phyloP scores from a whole-genome alignment of 129 eudicot genomes.

The Silybum marianum region DNA sequence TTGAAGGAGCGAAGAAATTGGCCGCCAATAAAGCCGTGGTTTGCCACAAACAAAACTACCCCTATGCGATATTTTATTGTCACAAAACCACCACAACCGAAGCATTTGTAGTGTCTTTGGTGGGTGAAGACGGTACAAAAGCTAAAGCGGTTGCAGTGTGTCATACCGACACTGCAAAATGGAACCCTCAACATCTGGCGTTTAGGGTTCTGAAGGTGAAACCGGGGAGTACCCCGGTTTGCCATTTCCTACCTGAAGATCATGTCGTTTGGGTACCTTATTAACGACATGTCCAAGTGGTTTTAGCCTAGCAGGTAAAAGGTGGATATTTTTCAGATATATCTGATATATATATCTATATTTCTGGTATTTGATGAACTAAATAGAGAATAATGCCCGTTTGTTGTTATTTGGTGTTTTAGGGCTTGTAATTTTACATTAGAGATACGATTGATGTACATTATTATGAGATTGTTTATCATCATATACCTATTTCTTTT shows the following conservation, averaged over 20 bases:
- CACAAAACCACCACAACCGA: conserved; percentile 46
- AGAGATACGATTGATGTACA: conserved; percentile 31
- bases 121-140: conserved; percentile 51
- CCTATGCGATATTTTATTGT: conserved; percentile 75
- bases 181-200: conserved; percentile 79
- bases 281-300: not conserved
- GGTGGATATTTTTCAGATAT: not conserved
- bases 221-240: conserved; percentile 68
- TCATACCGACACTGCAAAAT: conserved; percentile 62
- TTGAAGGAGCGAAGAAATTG: conserved; percentile 38
- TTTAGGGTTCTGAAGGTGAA: conserved; percentile 65
- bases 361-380: not conserved
- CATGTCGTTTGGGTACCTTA: conserved; percentile 68
- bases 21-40: conserved; percentile 36
- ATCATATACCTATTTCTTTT: conserved; percentile 12
- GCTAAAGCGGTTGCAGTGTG: conserved; percentile 69
- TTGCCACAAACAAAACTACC: conserved; percentile 72
- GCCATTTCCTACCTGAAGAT: conserved; percentile 80
- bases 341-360: not conserved
- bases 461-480: conserved; percentile 29
- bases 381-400: conserved; percentile 30
- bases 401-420: conserved; percentile 20
- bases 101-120: conserved; percentile 44
- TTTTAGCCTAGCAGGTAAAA: not conserved
- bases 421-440: conserved; percentile 30